phyloP scores from a whole-genome alignment of 176 grass and related monocot genomes.

The Ensete ventricosum region DNA sequence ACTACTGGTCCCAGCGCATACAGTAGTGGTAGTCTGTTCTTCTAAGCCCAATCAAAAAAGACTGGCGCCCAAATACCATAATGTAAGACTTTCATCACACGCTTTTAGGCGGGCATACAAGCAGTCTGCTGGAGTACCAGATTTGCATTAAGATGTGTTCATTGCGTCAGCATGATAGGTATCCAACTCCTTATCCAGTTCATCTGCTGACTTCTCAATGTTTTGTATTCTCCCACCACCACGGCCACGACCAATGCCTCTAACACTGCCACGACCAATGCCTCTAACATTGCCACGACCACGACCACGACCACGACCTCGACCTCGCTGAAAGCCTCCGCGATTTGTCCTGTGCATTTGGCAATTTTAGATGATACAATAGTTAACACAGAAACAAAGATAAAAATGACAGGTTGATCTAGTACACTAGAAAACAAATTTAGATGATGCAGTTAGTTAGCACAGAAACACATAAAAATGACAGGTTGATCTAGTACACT shows the following conservation, averaged over 20 bases:
- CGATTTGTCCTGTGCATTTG: slow-evolving; percentile 38
- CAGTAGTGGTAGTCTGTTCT: no score
- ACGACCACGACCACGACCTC: slow-evolving; percentile 21
- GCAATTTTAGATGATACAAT: neutral
- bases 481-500: neutral
- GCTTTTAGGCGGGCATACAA: neutral
- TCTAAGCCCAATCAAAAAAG: neutral
- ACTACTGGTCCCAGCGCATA: no score
- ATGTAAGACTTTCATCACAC: neutral
- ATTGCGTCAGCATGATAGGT: slow-evolving; percentile 63
- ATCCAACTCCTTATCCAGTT: slow-evolving; percentile 90
- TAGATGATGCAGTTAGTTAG: neutral
- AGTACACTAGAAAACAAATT: neutral
- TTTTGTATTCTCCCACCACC: slow-evolving; percentile 30
- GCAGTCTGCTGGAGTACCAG: neutral
- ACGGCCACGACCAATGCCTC: slow-evolving; percentile 37
- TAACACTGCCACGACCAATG: slow-evolving; percentile 23
- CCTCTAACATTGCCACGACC: slow-evolving; percentile 29
- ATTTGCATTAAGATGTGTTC: slow-evolving; percentile 47
- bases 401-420: neutral
- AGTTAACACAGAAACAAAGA: neutral
- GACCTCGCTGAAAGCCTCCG: slow-evolving; percentile 33
- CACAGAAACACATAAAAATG: neutral
- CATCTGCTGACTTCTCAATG: slow-evolving; percentile 44
- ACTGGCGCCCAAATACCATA: neutral